Evolutionary conservation across 805 yeast genomes (phyloP).

Genomic region (Torulaspora delbrueckii): DNA sequence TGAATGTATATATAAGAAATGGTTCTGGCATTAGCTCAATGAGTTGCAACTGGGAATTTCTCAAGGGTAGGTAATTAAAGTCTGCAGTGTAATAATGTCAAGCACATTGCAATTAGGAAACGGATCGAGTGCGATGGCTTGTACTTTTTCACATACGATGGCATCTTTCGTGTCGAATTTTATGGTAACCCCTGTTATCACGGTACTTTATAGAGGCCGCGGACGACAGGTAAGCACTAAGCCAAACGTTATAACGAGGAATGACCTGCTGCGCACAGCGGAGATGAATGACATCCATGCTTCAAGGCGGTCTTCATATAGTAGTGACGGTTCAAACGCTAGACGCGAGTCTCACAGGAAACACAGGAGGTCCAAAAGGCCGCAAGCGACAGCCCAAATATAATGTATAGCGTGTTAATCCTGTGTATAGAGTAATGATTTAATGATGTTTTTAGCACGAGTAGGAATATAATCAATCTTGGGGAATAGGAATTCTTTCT

Average conservation of each 20-base stretch:
- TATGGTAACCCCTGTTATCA: conserved; percentile 6
- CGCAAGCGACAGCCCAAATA: not conserved
- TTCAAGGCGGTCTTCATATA: not conserved
- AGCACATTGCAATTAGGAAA: not conserved
- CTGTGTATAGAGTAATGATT: not conserved
- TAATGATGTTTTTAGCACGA: conserved; percentile 1
- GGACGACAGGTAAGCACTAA: conserved; percentile 17
- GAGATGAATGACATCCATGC: conserved; percentile 4
- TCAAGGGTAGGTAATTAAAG: not conserved
- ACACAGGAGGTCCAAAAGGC: not conserved
- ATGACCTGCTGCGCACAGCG: conserved; percentile 23
- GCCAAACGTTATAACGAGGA: conserved; percentile 22
- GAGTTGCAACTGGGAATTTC: not conserved
- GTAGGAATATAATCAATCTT: not conserved
- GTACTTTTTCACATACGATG: not conserved
- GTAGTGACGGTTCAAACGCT: not conserved
- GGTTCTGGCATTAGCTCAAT: not conserved
- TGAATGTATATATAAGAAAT: not conserved
- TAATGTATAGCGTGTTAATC: too few relatives aligned
- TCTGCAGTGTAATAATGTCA: not conserved
- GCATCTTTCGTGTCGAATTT: conserved; percentile 4
- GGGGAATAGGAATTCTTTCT: conserved; percentile 41
- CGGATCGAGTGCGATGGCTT: not conserved
- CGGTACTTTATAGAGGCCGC: conserved; percentile 13
- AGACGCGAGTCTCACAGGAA: not conserved